Conservation (phyloP, 106 monocot species). For the Cymbidium sinense region DNA sequence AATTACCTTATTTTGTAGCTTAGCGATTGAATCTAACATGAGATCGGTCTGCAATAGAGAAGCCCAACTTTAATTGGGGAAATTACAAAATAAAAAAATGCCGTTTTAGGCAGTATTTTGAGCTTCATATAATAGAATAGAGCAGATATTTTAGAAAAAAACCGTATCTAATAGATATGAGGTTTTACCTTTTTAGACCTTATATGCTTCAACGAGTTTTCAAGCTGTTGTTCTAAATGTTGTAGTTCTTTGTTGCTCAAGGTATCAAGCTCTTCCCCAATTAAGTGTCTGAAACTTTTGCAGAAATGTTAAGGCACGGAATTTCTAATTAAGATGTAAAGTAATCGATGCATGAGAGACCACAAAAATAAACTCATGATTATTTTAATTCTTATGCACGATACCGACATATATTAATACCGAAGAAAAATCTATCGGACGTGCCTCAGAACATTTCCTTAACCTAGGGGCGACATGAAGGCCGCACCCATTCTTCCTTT, state of each 20-base stretch:
- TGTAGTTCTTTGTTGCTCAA: constrained; percentile 40
- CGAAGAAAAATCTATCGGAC: no score
- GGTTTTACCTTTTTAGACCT: constrained; percentile 42
- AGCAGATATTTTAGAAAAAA: no score
- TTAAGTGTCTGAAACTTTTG: constrained; percentile 26
- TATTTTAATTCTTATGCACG: no score
- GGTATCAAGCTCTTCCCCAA: constrained; percentile 46
- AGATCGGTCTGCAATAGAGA: not conserved
- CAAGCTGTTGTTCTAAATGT: constrained; percentile 48
- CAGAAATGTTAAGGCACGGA: not conserved
- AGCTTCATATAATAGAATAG: not conserved
- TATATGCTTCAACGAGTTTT: constrained; percentile 35
- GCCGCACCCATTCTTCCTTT: no score
- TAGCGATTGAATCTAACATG: not conserved
- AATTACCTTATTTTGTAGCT: constrained; percentile 2
- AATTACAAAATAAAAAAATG: not conserved
- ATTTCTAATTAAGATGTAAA: not conserved
- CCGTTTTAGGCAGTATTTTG: not conserved
- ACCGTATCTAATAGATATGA: no score
- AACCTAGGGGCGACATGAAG: no score
- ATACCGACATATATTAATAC: no score
- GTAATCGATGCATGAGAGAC: no score
- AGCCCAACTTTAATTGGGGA: not conserved
- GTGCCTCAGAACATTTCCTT: no score
- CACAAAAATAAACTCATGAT: no score